These are phyloP conservation scores for Cladophialophora yegresii DNA, from an alignment of 2,329 filamentous ascomycete genomes.

Conservation along the genomic window DNA sequence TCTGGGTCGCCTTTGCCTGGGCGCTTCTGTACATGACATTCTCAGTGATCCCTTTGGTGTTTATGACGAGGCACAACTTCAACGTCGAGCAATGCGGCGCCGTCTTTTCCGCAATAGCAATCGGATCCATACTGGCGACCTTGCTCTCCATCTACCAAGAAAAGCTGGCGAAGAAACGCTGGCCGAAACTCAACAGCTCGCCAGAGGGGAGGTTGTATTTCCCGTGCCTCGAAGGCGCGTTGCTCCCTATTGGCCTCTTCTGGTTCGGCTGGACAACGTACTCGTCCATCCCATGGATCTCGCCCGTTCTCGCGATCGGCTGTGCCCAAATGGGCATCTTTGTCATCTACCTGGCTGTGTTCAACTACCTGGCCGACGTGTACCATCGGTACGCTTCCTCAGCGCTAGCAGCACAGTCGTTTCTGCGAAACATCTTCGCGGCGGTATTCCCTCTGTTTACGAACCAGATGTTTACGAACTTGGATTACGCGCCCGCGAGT, in stretches of 20 bases:
- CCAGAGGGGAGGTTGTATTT: conserved; percentile 84
- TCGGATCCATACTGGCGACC: conserved; percentile 67
- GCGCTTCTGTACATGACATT: conserved; percentile 85
- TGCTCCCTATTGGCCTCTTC: conserved; percentile 79
- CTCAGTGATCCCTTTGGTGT: conserved; percentile 76
- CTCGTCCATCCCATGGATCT: conserved; percentile 67
- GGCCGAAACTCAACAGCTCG: conserved; percentile 44
- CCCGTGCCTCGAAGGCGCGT: conserved; percentile 70
- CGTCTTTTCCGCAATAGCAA: conserved; percentile 72
- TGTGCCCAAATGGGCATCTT: conserved; percentile 84
- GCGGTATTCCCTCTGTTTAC: conserved; percentile 81
- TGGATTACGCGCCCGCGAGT: conserved; percentile 71
- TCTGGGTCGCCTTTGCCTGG: conserved; percentile 91
- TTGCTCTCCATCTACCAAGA: conserved; percentile 72
- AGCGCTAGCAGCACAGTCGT: conserved; percentile 81
- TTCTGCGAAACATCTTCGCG: conserved; percentile 80
- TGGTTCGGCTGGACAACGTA: conserved; percentile 70
- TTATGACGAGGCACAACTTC: conserved; percentile 68
- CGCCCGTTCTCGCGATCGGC: conserved; percentile 67
- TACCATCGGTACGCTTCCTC: conserved; percentile 85
- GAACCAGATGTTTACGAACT: conserved; percentile 67
- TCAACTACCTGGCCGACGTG: conserved; percentile 89
- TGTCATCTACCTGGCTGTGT: conserved; percentile 80
- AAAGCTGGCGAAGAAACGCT: conserved; percentile 27
- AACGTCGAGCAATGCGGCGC: conserved; percentile 66